These are phyloP conservation scores for Apiotrichum sp. DNA, from an alignment of 1,284 basidiomycete genomes.

Conservation along the genomic window DNA sequence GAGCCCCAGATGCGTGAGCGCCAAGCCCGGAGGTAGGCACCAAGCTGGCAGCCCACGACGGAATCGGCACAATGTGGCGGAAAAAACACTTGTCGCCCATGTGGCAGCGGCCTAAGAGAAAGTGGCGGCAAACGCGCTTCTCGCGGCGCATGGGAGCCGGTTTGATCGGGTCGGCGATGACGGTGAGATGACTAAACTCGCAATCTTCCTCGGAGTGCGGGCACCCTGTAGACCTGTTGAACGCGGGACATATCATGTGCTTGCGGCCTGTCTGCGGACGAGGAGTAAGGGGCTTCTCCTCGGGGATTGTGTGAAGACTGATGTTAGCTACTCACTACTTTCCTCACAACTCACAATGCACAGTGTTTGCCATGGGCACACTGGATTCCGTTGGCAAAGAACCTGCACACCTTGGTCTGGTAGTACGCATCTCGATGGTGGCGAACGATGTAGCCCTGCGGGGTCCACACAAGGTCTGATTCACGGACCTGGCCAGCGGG, in stretches of 20 bases:
- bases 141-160: conserved; percentile 36
- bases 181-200: conserved; percentile 38
- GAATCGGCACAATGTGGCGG: conserved; percentile 22
- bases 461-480: conserved; percentile 38
- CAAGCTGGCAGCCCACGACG: too few relatives aligned
- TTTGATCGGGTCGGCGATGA: conserved; percentile 18
- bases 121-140: conserved; percentile 37
- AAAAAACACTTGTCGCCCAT: conserved; percentile 44
- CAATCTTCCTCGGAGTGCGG: conserved; percentile 30
- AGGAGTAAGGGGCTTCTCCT: too few relatives aligned
- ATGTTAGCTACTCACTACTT: neutral
- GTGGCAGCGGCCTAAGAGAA: conserved; percentile 33
- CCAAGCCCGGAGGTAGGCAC: too few relatives aligned
- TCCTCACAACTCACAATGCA: conserved; percentile 33
- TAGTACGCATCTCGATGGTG: neutral
- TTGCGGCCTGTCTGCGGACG: neutral
- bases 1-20: too few relatives aligned
- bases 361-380: conserved; percentile 28
- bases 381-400: conserved; percentile 15
- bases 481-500: neutral
- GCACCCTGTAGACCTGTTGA: conserved; percentile 41
- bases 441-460: conserved; percentile 28
- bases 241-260: conserved; percentile 37
- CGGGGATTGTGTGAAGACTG: conserved; percentile 17
- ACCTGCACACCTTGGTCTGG: conserved; percentile 33